phyloP scores from a whole-genome alignment of 768 basidiomycete species.

The Tephrocybe sp. region DNA sequence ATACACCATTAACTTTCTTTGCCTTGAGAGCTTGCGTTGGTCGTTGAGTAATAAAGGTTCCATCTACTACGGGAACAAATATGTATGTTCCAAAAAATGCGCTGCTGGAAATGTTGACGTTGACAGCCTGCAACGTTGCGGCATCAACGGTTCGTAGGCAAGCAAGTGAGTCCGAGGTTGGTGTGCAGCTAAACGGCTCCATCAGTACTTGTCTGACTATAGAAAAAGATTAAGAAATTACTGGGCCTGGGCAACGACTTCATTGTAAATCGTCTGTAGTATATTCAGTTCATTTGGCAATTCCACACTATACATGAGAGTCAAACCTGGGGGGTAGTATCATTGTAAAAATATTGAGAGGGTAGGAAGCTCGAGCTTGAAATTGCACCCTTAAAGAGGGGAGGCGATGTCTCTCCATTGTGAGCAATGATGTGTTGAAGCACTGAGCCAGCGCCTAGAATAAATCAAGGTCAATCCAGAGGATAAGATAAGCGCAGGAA shows the following conservation, averaged over 20 bases:
- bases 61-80: constrained; percentile 45
- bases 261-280: not conserved
- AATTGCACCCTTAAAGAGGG: constrained; percentile 40
- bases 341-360: constrained; percentile 42
- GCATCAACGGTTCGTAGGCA: constrained; percentile 37
- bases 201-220: not conserved
- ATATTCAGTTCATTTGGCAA: too few relatives aligned
- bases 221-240: not conserved
- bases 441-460: constrained; percentile 46
- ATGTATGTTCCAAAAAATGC: constrained; percentile 34
- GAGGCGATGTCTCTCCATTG: constrained; percentile 40
- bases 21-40: constrained; percentile 34
- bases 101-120: constrained; percentile 24
- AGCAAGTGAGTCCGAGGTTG: constrained; percentile 27
- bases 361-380: constrained; percentile 42
- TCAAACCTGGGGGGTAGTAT: constrained; percentile 21
- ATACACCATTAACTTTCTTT: constrained; percentile 39
- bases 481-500: constrained; percentile 14
- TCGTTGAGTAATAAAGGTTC: constrained; percentile 38
- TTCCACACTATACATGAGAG: constrained; percentile 15
- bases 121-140: constrained; percentile 27
- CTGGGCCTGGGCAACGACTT: not conserved
- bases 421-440: constrained; percentile 46
- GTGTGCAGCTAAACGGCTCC: constrained; percentile 28
- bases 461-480: constrained; percentile 41